A percentile compares a stretch with the other conserved stretches of the same genome.
Evolutionary conservation across 495 filamentous ascomycete genomes (phyloP).

Genomic region (Penicillium flavigenum): DNA sequence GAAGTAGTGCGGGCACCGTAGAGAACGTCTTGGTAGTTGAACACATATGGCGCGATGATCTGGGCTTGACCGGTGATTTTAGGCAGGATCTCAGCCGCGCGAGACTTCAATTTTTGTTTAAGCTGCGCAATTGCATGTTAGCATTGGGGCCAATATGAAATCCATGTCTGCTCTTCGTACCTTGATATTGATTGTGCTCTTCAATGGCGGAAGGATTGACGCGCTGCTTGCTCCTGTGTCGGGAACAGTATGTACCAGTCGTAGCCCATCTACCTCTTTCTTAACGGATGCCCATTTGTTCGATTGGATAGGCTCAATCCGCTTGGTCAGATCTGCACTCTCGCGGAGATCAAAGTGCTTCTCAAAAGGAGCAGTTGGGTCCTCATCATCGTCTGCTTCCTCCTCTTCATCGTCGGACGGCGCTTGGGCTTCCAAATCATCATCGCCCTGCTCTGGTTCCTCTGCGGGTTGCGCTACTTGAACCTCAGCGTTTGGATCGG

Average conservation of each 20-base stretch:
- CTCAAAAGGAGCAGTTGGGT: conserved; percentile 70
- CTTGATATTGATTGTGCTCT: conserved; percentile 40
- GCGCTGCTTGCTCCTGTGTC: conserved; percentile 28
- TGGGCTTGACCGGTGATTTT: conserved; percentile 35
- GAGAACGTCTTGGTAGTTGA: conserved; percentile 79
- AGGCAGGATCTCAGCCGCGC: conserved; percentile 36
- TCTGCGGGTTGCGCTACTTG: conserved; percentile 20
- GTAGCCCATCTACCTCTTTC: conserved; percentile 49
- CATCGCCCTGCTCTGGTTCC: conserved; percentile 29
- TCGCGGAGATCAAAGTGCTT: conserved; percentile 69
- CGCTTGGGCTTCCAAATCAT: conserved; percentile 36
- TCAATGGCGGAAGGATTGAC: conserved; percentile 36
- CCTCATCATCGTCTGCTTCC: conserved; percentile 33
- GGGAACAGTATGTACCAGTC: conserved; percentile 42
- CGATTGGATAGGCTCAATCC: conserved; percentile 51
- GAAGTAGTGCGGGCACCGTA: conserved; percentile 67
- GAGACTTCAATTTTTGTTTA: conserved; percentile 45
- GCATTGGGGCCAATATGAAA: not conserved
- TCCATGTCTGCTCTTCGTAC: conserved; percentile 14
- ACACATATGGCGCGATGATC: conserved; percentile 44
- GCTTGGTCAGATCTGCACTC: conserved; percentile 51
- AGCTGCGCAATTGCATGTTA: conserved; percentile 30
- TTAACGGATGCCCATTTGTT: conserved; percentile 57
- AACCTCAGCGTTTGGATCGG: conserved; percentile 22
- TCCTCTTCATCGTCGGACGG: conserved; percentile 48